phyloP scores from a whole-genome alignment of 2,329 filamentous ascomycete genomes.

The Arachnomyces sp. region DNA sequence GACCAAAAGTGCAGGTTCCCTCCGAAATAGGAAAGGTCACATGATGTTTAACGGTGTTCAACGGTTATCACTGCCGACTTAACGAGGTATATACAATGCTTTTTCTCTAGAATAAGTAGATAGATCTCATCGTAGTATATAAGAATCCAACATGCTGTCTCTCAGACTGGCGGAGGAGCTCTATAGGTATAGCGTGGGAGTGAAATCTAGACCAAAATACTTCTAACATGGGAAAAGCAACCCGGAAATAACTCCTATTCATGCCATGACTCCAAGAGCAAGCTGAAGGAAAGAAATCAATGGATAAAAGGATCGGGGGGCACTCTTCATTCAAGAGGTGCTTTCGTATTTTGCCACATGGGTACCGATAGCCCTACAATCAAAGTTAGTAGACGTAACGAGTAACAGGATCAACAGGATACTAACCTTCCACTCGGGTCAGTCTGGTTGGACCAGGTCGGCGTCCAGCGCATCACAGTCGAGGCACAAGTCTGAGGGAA shows the following conservation, averaged over 20 bases:
- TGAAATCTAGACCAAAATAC: no score
- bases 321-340: conserved; percentile 23
- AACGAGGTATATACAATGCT: no score
- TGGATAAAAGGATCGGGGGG: neutral
- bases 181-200: no score
- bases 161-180: no score
- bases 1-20: no score
- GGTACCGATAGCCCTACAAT: conserved; percentile 60
- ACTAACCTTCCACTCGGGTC: conserved; percentile 84
- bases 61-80: neutral
- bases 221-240: no score
- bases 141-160: no score
- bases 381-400: conserved; percentile 6
- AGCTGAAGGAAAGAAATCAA: conserved; percentile 8
- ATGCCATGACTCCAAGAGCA: no score
- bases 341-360: conserved; percentile 66
- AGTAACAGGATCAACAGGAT: neutral
- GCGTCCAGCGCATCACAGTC: conserved; percentile 93
- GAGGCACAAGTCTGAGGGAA: conserved; percentile 86
- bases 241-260: no score
- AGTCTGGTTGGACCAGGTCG: conserved; percentile 92
- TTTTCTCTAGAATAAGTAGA: no score
- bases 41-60: neutral
- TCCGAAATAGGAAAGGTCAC: neutral
- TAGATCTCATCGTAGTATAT: no score